These are phyloP conservation scores for Dendrobium officinale DNA, from an alignment of 106 monocot species.

Conservation along the genomic window DNA sequence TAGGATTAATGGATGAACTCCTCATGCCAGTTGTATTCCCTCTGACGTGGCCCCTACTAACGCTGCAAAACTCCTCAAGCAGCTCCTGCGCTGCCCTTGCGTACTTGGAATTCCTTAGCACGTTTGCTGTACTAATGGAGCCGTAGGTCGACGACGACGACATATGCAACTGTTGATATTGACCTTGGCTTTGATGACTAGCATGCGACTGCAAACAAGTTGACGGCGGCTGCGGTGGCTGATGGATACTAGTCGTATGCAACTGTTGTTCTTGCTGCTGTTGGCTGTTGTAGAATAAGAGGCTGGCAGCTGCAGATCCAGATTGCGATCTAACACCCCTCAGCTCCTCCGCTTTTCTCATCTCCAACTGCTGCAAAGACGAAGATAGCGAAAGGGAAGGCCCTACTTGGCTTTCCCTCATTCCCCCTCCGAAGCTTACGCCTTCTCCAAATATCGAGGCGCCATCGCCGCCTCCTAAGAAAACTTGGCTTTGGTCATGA, in stretches of 20 bases:
- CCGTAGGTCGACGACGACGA: too few species aligned
- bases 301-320: background rate
- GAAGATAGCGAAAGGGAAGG: constrained; percentile 73
- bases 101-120: constrained; percentile 72
- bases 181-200: constrained; percentile 8
- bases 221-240: constrained; percentile 6
- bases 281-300: constrained; percentile 42
- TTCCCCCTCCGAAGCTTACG: constrained; percentile 8
- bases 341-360: constrained; percentile 63
- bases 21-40: constrained; percentile 11
- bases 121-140: too few species aligned
- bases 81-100: constrained; percentile 82
- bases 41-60: constrained; percentile 54
- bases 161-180: constrained; percentile 36
- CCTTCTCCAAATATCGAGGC: constrained; percentile 10
- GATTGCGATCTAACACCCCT: constrained; percentile 25
- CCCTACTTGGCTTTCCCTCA: constrained; percentile 56
- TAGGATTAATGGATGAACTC: background rate
- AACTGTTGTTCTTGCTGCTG: constrained; percentile 24
- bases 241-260: constrained; percentile 14
- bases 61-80: constrained; percentile 92
- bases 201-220: constrained; percentile 16
- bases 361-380: constrained; percentile 62
- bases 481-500: constrained; percentile 10
- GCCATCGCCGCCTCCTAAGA: background rate